These are phyloP conservation scores for Claviceps quebecensis DNA, from an alignment of 2,329 filamentous ascomycete species.

Conservation along the genomic window DNA sequence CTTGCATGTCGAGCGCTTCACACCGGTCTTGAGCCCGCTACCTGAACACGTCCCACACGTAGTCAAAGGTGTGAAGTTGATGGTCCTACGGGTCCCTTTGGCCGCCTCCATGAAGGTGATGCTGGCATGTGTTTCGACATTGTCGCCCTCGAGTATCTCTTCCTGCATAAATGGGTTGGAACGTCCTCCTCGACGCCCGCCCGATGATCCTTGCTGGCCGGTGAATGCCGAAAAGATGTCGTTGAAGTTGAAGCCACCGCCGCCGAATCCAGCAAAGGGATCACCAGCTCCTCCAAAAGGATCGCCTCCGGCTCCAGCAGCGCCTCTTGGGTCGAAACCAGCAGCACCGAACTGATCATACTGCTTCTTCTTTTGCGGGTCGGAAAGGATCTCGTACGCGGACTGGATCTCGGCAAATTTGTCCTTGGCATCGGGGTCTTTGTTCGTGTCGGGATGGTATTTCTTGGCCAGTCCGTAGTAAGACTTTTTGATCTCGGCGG, in stretches of 20 bases:
- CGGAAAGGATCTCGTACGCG: constrained; percentile 86
- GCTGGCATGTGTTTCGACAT: constrained; percentile 86
- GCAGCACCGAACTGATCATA: constrained; percentile 84
- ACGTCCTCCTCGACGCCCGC: constrained; percentile 36
- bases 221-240: constrained; percentile 86
- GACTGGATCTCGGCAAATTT: constrained; percentile 87
- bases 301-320: constrained; percentile 39
- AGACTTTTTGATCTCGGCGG: constrained; percentile 89
- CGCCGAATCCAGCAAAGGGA: constrained; percentile 42
- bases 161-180: constrained; percentile 50
- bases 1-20: constrained; percentile 59
- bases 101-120: constrained; percentile 95
- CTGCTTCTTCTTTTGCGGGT: constrained; percentile 82
- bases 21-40: constrained; percentile 70
- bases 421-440: constrained; percentile 84
- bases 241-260: constrained; percentile 84
- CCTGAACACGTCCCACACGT: constrained; percentile 74
- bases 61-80: constrained; percentile 68
- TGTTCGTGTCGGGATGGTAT: constrained; percentile 95
- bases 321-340: constrained; percentile 67
- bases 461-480: constrained; percentile 98
- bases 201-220: constrained; percentile 40
- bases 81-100: constrained; percentile 79
- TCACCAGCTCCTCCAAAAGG: constrained; percentile 51
- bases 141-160: constrained; percentile 80